Base-by-base conservation (phyloP, 805 yeast species). In the Pichia pseudocactophila region DNA sequence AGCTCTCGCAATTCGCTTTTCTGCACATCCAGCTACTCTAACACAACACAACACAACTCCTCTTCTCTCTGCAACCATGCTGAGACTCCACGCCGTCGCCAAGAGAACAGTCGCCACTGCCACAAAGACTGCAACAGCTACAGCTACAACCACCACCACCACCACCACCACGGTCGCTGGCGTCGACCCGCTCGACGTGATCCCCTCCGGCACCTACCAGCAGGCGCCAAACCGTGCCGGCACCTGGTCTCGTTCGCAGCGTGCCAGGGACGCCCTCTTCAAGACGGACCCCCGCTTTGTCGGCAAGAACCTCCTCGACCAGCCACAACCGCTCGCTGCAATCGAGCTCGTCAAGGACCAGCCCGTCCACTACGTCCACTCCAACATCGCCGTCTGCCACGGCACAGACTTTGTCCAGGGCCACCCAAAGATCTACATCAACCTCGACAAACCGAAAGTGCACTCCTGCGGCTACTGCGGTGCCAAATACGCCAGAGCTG, bases 391-490 rank as follows among this genome's bases (percentile, higher is more conserved):
- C 1, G 90, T 81, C 15, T 86, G 95, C 60, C 85, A 82, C 54
- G 95, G 95, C 32, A 80, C 82, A 51, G 78, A 70, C 52, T 83
- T 82, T 10, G 77, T 75, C 54, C 83, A 78, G 53, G 95, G 95
- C 16, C 95, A 85, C 60, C 95, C 95, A 35, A 82, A 80, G 60
- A 76, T 85, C 18, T 85, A 65, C 60, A 84, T 85, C 62, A 84
- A 84, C 62, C 71, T 86, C 57, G 95, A 85, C 60, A 78, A 76
- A 58, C 82, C 86, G 33, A 76, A 78, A 47, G 71, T 83, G 12
- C 74, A 77, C 40, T 68, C 82, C 16, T 85, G 95, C 65, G 86
- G 86, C 8, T 85, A 85, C 68, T 85, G 95, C 64, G 88, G 88
- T 4, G 68, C 76, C 53, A 71, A 82, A 57, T 81, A 69, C 55